phyloP scores from a whole-genome alignment of 495 filamentous ascomycete genomes.

The Aspergillus cavernicola region DNA sequence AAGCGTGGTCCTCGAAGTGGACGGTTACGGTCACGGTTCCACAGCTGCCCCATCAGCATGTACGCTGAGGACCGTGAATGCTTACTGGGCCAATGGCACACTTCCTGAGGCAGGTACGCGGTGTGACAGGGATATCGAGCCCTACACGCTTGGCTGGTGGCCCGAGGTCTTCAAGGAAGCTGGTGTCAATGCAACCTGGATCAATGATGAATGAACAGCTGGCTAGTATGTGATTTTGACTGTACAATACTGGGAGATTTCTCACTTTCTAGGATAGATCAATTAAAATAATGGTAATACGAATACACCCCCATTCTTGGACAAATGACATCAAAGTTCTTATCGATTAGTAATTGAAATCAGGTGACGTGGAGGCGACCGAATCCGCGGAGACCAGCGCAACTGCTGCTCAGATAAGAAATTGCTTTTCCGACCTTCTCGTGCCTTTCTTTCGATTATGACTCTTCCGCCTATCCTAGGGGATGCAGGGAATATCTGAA shows the following conservation, averaged over 20 bases:
- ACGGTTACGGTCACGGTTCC: slow-evolving; percentile 30
- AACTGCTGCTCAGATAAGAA: background rate
- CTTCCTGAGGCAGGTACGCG: background rate
- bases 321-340: background rate
- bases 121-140: background rate
- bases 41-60: background rate
- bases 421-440: background rate
- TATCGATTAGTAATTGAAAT: slow-evolving; percentile 8
- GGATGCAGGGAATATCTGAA: background rate
- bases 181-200: slow-evolving; percentile 4
- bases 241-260: background rate
- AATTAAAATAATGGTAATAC: background rate
- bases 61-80: background rate
- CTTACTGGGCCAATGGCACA: slow-evolving; percentile 6
- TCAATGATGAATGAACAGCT: background rate
- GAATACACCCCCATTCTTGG: background rate
- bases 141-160: slow-evolving; percentile 1
- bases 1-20: slow-evolving; percentile 38
- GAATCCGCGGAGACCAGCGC: slow-evolving; percentile 9
- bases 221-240: background rate
- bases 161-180: background rate
- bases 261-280: background rate
- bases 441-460: background rate
- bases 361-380: slow-evolving; percentile 5
- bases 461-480: background rate